Base-by-base conservation (phyloP, 768 basidiomycete species). In the Mycena latifolia region DNA sequence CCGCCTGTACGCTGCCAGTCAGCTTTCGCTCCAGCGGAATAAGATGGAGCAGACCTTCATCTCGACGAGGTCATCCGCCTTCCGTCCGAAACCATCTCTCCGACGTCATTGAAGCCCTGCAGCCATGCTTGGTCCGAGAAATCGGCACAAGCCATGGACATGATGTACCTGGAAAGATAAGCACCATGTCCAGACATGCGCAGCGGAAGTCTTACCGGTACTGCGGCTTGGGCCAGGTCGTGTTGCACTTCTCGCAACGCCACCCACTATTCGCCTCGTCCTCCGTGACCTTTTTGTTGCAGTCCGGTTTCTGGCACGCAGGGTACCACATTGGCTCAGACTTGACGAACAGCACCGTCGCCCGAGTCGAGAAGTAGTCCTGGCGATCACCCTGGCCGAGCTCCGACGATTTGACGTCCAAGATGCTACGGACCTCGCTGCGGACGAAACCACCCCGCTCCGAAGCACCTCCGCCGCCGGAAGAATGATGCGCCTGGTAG, bases 71-170 rank as follows among this genome's bases (percentile, higher is more conserved):
- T 96, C 90, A 71, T 95, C 88, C 14, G 94, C 97, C 33, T 86
- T 79, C 80, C 88, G 90, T 28, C 88, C 92, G 67, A 98, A 90
- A 99, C 78, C 5, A 82, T 79, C 56, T 88, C 77, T 6, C 95
- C 98, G 35, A 92, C 88, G 8, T 99, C 97, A 75, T 99, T 97
- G 84, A 99, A 99, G 5, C 93, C 95, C 67, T 94, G 93, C 48
- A 98, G 81, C 97, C 97, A 99, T 20, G 89, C 86, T 76, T 96
- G 94, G 24, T 89, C 90, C 20, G 94, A 93, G 80, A 90, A 87
- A 77, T 99, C 98, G n/a, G 94, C 87, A 3, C 95, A 90, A 51
- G 93, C 93, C 81, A 98, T 84, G 41, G 89, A 86, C 69, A 99
- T 84, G 73, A 97, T 90, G 70, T 92, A 94, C 58, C 92, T 93